A percentile compares a stretch with the other conserved stretches of the same genome.
Evolutionary conservation across 169 alveolate genomes (phyloP).

Genomic region (Sarcocystis neurona): DNA sequence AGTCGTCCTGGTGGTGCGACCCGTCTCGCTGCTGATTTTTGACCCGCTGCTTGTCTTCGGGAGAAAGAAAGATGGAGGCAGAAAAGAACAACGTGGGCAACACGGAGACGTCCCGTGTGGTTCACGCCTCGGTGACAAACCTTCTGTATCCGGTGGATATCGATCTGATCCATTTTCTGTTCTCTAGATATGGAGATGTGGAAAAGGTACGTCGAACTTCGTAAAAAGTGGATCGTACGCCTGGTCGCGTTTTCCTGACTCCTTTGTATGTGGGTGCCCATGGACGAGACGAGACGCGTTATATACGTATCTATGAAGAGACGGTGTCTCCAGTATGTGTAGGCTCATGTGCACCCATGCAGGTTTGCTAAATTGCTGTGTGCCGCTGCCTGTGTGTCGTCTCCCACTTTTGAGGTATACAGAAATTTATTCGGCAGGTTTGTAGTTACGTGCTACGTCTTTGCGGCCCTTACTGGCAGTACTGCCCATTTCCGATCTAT

Average conservation of each 20-base stretch:
- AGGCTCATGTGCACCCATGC: background rate
- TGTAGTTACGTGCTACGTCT: too few relatives aligned
- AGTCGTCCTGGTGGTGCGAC: too few relatives aligned
- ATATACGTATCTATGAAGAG: background rate
- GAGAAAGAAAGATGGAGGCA: conserved; percentile 5
- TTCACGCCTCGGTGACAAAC: conserved; percentile 72
- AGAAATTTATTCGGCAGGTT: too few relatives aligned
- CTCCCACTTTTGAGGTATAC: background rate
- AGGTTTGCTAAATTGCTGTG: background rate
- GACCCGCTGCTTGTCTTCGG: too few relatives aligned
- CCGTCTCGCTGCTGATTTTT: too few relatives aligned
- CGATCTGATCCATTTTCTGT: conserved; percentile 73
- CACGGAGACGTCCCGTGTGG: conserved; percentile 62
- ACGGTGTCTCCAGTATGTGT: background rate
- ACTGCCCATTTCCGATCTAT: too few relatives aligned
- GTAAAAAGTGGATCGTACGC: too few relatives aligned
- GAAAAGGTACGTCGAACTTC: conserved; percentile 56
- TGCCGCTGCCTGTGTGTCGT: background rate
- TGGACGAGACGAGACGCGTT: background rate
- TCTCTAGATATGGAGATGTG: conserved; percentile 70
- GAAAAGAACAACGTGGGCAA: conserved; percentile 2
- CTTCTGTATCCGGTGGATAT: conserved; percentile 74
- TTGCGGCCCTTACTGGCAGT: too few relatives aligned
- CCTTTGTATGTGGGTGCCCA: background rate
- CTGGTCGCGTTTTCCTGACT: too few relatives aligned